phyloP scores from a whole-genome alignment of 2,329 filamentous ascomycete species.

The Cordyceps sp. region DNA sequence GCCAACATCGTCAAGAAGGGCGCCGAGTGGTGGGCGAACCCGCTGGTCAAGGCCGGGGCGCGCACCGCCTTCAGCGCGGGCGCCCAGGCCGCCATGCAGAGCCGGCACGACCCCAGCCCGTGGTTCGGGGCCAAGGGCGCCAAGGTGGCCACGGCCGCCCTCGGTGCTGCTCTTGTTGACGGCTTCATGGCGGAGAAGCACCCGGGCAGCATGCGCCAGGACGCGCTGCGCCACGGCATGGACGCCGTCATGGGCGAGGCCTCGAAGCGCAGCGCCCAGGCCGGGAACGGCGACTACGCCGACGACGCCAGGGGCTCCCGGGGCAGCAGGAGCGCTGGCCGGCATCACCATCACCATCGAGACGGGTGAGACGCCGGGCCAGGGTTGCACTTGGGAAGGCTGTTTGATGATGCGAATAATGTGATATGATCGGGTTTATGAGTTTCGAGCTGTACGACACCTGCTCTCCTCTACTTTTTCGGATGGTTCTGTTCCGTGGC shows the following conservation, averaged over 20 bases:
- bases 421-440: too few relatives aligned
- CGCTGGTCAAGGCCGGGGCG: slow-evolving; percentile 22
- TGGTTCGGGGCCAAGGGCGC: slow-evolving; percentile 32
- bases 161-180: slow-evolving; percentile 31
- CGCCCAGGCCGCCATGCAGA: slow-evolving; percentile 28
- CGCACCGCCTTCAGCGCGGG: slow-evolving; percentile 29
- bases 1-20: slow-evolving; percentile 8
- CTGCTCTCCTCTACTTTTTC: too few relatives aligned
- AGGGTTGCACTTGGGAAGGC: too few relatives aligned
- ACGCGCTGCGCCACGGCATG: slow-evolving; percentile 1
- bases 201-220: slow-evolving; percentile 7
- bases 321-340: too few relatives aligned
- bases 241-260: background rate
- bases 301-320: too few relatives aligned
- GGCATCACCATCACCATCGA: too few relatives aligned
- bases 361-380: too few relatives aligned
- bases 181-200: slow-evolving; percentile 23
- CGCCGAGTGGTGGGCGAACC: slow-evolving; percentile 19
- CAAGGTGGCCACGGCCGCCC: slow-evolving; percentile 28
- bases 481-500: too few relatives aligned
- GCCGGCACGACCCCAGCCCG: slow-evolving; percentile 24
- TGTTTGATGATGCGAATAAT: too few relatives aligned
- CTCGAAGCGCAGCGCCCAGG: background rate
- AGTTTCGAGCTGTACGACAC: too few relatives aligned
- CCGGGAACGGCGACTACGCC: too few relatives aligned